These are phyloP conservation scores for Sarocladium kiliense DNA, from an alignment of 2,329 filamentous ascomycete genomes.

Conservation along the genomic window DNA sequence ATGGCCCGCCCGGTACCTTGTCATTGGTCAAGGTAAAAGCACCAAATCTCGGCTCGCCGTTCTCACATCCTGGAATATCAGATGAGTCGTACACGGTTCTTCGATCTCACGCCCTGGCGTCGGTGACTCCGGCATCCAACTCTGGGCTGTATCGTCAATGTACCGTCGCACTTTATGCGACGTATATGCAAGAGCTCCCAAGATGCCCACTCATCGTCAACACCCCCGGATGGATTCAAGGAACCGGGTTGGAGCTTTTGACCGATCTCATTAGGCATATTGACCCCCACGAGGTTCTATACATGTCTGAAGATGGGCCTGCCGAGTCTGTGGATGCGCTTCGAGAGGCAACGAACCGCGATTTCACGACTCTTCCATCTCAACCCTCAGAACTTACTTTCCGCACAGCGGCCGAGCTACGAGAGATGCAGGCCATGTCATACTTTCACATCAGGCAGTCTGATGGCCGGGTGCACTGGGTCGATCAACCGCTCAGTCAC, in stretches of 20 bases:
- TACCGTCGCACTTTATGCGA: slow-evolving; percentile 54
- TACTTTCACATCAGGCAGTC: slow-evolving; percentile 57
- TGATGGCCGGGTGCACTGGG: slow-evolving; percentile 13
- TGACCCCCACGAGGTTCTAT: slow-evolving; percentile 57
- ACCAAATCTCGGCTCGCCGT: slow-evolving; percentile 62
- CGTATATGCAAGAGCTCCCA: slow-evolving; percentile 44
- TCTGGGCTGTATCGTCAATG: slow-evolving; percentile 63
- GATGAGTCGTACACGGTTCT: slow-evolving; percentile 36
- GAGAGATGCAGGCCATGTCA: slow-evolving; percentile 73
- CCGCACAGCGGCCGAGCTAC: slow-evolving; percentile 59
- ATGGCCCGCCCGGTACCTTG: slow-evolving; percentile 62
- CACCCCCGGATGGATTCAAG: slow-evolving; percentile 68
- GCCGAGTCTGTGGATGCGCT: slow-evolving; percentile 51
- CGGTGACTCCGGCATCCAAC: slow-evolving; percentile 60
- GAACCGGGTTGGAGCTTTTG: slow-evolving; percentile 63
- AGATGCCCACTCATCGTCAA: slow-evolving; percentile 63
- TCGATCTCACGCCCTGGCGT: slow-evolving; percentile 61
- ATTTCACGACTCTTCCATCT: slow-evolving; percentile 52
- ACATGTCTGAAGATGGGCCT: slow-evolving; percentile 62
- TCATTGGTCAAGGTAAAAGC: slow-evolving; percentile 58
- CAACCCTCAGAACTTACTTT: slow-evolving; percentile 49
- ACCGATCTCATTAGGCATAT: slow-evolving; percentile 48
- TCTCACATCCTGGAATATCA: slow-evolving; percentile 48
- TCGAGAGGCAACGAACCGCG: slow-evolving; percentile 26
- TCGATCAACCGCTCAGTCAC: slow-evolving; percentile 10